Base-by-base conservation (phyloP, 2,329 filamentous ascomycete genomes). In the Peltaster fructicola region DNA sequence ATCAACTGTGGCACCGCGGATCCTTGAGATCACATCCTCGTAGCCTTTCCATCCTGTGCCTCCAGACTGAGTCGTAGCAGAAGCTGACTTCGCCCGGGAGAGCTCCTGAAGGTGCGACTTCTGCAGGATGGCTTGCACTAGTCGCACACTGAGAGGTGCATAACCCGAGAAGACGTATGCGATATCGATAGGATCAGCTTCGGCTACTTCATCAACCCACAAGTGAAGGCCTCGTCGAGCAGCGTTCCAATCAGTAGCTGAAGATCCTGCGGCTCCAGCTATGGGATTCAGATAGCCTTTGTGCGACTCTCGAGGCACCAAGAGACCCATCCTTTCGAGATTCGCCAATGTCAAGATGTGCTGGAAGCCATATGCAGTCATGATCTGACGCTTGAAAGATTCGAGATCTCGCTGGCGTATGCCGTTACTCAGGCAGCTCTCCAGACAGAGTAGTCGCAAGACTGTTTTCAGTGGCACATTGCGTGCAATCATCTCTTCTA, bases 81-180 rank as follows among this genome's bases (percentile, higher is more conserved):
- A 19, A 1, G 53, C 59, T 2, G 59, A 65, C 24, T 54, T 61
- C 20, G 31, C 34, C 12, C 33, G 24, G 52, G 52, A 24, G 57
- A 63, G 30, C 59, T 61, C 4, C 67, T 70, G 29, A 15, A 98
- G 58, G 37, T 84, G 78, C 29, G 80, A 70, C 50, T 98, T 98
- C 49, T 95, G 84, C 23, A 98, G 55, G 24, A 95, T 68, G 45
- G 80, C 88, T 51, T 98, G 90, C 5, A 98, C 75, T 4, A 98
- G 66, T 9, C 88, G 73, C 26, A 95, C 68, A 21, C 80, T 91
- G 8, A 98, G 64, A 0, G 88, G 90, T 4, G 90, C 88, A 46
- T 95, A 98, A 25, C 88, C 90, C 35, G 80, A 91, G 53, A 95
- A 98, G 7, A 93, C 84, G 43, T 98, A 98, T n/a, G 84, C 77